Evolutionary conservation across 2,329 filamentous ascomycete genomes (phyloP), one percentile per base, ranked within the genome.

Genomic region (Aureobasidium sp.): DNA sequence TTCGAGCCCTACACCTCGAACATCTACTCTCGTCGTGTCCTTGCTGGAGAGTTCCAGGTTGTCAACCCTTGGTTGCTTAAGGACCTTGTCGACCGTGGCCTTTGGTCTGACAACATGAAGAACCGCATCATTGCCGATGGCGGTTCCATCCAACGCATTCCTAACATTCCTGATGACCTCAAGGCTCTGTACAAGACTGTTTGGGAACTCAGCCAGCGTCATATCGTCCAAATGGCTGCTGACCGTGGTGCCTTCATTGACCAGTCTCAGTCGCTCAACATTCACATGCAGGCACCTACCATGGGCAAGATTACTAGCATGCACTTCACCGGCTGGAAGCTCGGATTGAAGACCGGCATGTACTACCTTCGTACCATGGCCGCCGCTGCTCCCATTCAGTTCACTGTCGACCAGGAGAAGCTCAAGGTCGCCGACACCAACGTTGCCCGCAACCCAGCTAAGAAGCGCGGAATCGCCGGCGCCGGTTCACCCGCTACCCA

Each of bases 241-340:
- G 94, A 99, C 75, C 93, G 94, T 76, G 94, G 94, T 78, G 94
- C 94, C 63, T 99, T 94, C 79, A 97, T 99, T 72, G 94, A 99
- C 74, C 94, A 99, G 83, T 97, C 92, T 56, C 94, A 99, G 78
- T 97, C 93, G 13, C 87, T 99, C 70, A 99, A 99, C 83, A 97
- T 99, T 69, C 94, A 99, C 82, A 92, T 99, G 88, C 96, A 95
- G 78, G 93, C 97, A 72, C 94, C 94, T 46, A 96, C 92, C 57
- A 97, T 99, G 93, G 94, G 94, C 79, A 99, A 99, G 84, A 96
- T 99, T 76, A 99, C 94, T 64, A 94, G 89, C 76, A 99, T 99
- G 94, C 94, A 99, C 81, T 99, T 99, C 74, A 85, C 94, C 53
- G 94, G 94, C 70, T 99, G 94, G 94, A 99, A 97, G 84, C 87